phyloP scores from a whole-genome alignment of 495 filamentous ascomycete genomes.

The Trichocladium antarcticum region DNA sequence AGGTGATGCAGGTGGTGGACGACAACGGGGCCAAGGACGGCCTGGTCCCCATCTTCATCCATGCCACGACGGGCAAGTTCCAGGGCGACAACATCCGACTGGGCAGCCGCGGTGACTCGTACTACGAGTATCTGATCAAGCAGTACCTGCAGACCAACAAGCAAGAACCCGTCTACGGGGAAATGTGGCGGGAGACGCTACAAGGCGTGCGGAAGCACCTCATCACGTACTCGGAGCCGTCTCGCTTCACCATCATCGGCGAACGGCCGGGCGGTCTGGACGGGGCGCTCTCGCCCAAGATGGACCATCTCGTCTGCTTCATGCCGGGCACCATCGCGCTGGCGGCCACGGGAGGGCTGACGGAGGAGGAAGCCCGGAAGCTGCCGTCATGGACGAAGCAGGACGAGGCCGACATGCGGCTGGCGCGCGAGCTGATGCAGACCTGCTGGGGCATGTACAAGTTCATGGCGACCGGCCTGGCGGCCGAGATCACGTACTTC shows the following conservation, averaged over 20 bases:
- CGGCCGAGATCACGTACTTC: conserved; percentile 88
- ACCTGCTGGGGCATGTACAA: conserved; percentile 98
- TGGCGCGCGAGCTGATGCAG: conserved; percentile 83
- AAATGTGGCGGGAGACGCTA: conserved; percentile 86
- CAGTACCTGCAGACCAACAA: conserved; percentile 88
- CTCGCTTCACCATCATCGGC: conserved; percentile 71
- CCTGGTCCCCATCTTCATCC: conserved; percentile 81
- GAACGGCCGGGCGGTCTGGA: conserved; percentile 71
- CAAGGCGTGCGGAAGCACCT: conserved; percentile 82
- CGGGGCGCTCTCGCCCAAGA: conserved; percentile 61
- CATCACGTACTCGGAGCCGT: conserved; percentile 71
- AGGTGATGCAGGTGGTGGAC: conserved; percentile 82
- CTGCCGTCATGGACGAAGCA: conserved; percentile 59
- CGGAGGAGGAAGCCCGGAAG: conserved; percentile 62
- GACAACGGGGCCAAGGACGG: conserved; percentile 66
- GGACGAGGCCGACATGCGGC: conserved; percentile 73
- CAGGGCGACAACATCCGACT: conserved; percentile 75
- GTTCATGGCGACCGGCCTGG: conserved; percentile 74
- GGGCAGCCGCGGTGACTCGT: conserved; percentile 88
- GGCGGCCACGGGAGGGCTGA: conserved; percentile 67
- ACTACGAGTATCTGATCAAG: conserved; percentile 97
- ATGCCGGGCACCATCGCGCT: conserved; percentile 93
- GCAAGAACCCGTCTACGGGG: conserved; percentile 73
- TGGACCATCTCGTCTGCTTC: conserved; percentile 98
- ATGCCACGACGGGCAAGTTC: conserved; percentile 68